A percentile compares a stretch with the other conserved stretches of the same genome.
phyloP scores from a whole-genome alignment of 352 stramenopile species.

The Globisporangium rhizosaccharum region DNA sequence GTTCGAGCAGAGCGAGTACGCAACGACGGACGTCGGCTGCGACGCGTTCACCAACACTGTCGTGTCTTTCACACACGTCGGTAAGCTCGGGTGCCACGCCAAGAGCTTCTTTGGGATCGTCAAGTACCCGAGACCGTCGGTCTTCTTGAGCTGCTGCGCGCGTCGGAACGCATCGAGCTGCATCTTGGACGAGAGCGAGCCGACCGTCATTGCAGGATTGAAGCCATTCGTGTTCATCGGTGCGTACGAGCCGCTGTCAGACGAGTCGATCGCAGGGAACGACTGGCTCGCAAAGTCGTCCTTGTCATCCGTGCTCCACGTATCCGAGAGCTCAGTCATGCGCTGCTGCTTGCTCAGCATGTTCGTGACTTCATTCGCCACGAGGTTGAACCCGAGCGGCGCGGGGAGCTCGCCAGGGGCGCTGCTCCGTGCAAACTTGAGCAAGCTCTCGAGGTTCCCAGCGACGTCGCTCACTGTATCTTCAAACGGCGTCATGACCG shows the following conservation, averaged over 20 bases:
- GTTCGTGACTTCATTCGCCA: constrained; percentile 77
- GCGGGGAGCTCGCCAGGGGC: constrained; percentile 28
- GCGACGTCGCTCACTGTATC: constrained; percentile 37
- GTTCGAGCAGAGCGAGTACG: constrained; percentile 81
- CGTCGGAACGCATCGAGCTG: constrained; percentile 62
- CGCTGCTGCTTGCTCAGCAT: constrained; percentile 32
- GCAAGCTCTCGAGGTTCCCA: constrained; percentile 68
- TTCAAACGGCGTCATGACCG: constrained; percentile 32
- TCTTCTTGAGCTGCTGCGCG: constrained; percentile 61
- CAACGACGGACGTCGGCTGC: constrained; percentile 81
- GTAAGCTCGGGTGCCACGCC: constrained; percentile 75
- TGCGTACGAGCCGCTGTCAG: constrained; percentile 28
- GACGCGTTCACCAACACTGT: constrained; percentile 73
- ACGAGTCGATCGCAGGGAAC: constrained; percentile 52
- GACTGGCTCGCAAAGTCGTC: constrained; percentile 63
- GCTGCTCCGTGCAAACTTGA: constrained; percentile 60
- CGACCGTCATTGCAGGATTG: constrained; percentile 52
- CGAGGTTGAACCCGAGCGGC: constrained; percentile 31
- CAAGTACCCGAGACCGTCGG: constrained; percentile 55
- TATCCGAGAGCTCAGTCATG: constrained; percentile 44
- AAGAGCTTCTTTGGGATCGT: constrained; percentile 77
- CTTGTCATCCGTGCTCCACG: constrained; percentile 56
- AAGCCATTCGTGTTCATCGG: constrained; percentile 12
- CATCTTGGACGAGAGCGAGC: constrained; percentile 49
- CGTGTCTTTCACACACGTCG: constrained; percentile 59